Evolutionary conservation across 1,284 basidiomycete species (phyloP).

Genomic region (Tausonia pullulans): DNA sequence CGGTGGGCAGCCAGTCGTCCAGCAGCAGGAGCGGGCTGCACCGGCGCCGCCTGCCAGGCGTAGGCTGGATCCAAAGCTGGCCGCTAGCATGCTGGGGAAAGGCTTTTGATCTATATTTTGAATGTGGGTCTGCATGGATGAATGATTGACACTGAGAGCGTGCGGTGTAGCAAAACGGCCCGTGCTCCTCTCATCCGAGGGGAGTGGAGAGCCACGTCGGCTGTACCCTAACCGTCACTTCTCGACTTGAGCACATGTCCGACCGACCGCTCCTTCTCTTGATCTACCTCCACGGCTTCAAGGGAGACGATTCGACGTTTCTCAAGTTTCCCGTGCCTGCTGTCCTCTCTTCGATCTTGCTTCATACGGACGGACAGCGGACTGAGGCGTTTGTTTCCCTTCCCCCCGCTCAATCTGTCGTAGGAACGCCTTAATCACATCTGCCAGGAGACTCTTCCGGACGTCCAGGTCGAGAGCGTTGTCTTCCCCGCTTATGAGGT

Average conservation of each 20-base stretch:
- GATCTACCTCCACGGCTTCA: constrained; percentile 38
- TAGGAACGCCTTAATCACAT: constrained; percentile 58
- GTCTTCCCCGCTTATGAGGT: constrained; percentile 88
- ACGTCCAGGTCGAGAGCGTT: constrained; percentile 52
- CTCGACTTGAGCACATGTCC: too few relatives aligned
- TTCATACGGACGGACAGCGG: too few relatives aligned
- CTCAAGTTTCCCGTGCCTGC: constrained; percentile 32
- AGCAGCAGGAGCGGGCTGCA: not conserved
- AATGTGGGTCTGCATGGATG: too few relatives aligned
- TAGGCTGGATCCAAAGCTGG: constrained; percentile 60
- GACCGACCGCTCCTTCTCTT: constrained; percentile 23
- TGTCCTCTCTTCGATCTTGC: not conserved
- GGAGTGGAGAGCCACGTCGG: too few relatives aligned
- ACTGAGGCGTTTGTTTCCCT: not conserved
- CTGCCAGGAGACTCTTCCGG: constrained; percentile 41
- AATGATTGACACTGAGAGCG: too few relatives aligned
- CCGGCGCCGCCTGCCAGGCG: constrained; percentile 7
- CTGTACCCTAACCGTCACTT: too few relatives aligned
- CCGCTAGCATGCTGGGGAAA: constrained; percentile 75
- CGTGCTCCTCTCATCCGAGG: too few relatives aligned
- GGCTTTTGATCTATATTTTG: constrained; percentile 2
- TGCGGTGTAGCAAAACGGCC: too few relatives aligned
- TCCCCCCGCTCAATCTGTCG: not conserved
- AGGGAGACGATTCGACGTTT: constrained; percentile 37
- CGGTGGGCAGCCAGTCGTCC: not conserved